phyloP scores from a whole-genome alignment of 345 rosid species.

The Dimocarpus longan region DNA sequence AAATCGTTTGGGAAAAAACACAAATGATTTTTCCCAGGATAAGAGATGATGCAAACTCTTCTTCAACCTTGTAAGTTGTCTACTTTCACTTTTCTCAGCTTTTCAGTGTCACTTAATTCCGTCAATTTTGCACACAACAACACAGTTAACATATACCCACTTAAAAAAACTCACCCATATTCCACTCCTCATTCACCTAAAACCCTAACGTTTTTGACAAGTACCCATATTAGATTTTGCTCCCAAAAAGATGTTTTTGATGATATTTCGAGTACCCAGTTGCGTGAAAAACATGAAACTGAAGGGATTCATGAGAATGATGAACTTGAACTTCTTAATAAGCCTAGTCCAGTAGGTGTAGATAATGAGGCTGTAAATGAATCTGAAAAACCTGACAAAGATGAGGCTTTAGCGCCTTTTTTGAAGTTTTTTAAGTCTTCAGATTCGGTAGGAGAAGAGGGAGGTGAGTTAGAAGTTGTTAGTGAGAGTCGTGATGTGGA shows the following conservation, averaged over 20 bases:
- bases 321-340: conserved; percentile 67
- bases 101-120: conserved; percentile 20
- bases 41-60: conserved; percentile 54
- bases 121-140: conserved; percentile 12
- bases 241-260: conserved; percentile 39
- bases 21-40: conserved; percentile 30
- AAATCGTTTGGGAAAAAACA: background rate
- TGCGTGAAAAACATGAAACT: conserved; percentile 34
- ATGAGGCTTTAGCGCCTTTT: conserved; percentile 78
- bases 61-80: conserved; percentile 54
- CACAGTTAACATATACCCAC: conserved; percentile 22
- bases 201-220: conserved; percentile 23
- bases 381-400: conserved; percentile 37
- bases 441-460: conserved; percentile 33
- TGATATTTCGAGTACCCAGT: conserved; percentile 36
- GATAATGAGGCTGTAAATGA: conserved; percentile 33
- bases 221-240: conserved; percentile 37
- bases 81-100: conserved; percentile 29
- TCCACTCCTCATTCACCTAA: conserved; percentile 14
- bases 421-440: conserved; percentile 72
- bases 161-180: conserved; percentile 29
- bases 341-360: conserved; percentile 54
- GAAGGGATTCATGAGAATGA: conserved; percentile 36
- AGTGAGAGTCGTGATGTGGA: conserved; percentile 23
- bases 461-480: conserved; percentile 27